Conservation (phyloP, 2,329 filamentous ascomycete genomes). For the Monilinia polystroma region DNA sequence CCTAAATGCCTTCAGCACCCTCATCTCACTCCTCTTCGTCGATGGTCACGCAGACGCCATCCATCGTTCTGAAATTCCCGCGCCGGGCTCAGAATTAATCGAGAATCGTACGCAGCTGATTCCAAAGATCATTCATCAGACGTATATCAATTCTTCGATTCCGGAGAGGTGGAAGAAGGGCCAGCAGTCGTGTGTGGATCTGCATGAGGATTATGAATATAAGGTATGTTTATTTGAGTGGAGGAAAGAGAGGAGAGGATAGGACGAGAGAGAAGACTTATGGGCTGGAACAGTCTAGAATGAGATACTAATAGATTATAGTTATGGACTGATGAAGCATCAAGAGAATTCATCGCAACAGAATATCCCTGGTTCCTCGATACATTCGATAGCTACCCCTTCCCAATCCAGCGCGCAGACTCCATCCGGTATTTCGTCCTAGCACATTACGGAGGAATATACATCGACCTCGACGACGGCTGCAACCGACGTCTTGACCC, state of each 20-base stretch:
- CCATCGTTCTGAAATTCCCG: slow-evolving; percentile 62
- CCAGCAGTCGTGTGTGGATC: slow-evolving; percentile 64
- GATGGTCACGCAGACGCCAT: slow-evolving; percentile 67
- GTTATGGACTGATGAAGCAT: slow-evolving; percentile 74
- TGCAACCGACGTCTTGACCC: slow-evolving; percentile 51
- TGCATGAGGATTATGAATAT: slow-evolving; percentile 72
- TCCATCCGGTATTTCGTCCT: slow-evolving; percentile 78
- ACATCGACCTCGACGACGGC: slow-evolving; percentile 69
- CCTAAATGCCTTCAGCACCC: slow-evolving; percentile 66
- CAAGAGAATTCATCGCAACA: slow-evolving; percentile 67
- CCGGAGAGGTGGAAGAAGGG: slow-evolving; percentile 65
- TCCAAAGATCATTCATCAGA: slow-evolving; percentile 76
- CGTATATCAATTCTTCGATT: slow-evolving; percentile 69
- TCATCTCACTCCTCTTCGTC: slow-evolving; percentile 68
- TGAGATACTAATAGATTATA: slow-evolving; percentile 40
- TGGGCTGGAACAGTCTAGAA: neutral
- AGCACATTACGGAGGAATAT: slow-evolving; percentile 74
- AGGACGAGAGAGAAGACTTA: neutral
- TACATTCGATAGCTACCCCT: slow-evolving; percentile 71
- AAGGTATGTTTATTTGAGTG: slow-evolving; percentile 49
- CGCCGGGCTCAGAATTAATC: slow-evolving; percentile 59
- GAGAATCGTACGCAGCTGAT: slow-evolving; percentile 59
- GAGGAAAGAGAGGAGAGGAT: neutral
- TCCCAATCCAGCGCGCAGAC: slow-evolving; percentile 75
- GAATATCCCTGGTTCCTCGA: slow-evolving; percentile 77